phyloP scores from a whole-genome alignment of 176 grass and related monocot genomes.

The Lolium perenne region DNA sequence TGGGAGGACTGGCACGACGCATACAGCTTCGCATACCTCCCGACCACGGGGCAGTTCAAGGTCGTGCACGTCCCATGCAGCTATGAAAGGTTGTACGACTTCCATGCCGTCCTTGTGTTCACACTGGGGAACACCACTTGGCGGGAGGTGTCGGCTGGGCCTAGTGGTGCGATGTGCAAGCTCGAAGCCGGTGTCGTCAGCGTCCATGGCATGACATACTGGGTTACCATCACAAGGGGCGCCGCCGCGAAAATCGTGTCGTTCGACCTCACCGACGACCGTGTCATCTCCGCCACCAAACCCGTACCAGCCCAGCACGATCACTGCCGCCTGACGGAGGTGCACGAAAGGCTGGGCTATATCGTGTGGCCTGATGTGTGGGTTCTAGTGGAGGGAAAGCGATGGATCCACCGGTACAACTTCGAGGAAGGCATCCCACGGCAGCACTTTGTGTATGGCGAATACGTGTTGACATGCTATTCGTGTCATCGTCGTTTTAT shows the following conservation, averaged over 20 bases:
- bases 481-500: neutral
- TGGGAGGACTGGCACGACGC: neutral
- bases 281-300: neutral
- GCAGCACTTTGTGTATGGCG: neutral
- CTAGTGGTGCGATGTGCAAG: neutral
- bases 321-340: neutral
- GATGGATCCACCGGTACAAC: neutral
- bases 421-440: neutral
- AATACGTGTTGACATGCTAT: neutral
- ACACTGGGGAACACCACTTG: neutral
- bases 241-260: neutral
- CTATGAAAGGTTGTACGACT: neutral
- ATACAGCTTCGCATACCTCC: neutral
- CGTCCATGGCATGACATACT: neutral
- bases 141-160: neutral
- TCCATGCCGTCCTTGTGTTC: neutral
- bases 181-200: neutral
- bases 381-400: neutral
- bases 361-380: neutral
- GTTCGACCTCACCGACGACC: neutral
- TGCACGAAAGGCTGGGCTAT: neutral
- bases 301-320: neutral
- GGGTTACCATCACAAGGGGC: neutral
- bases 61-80: neutral
- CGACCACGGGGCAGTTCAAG: neutral